Evolutionary conservation across 495 filamentous ascomycete species (phyloP).

Genomic region (Penicillium atrosanguineum): DNA sequence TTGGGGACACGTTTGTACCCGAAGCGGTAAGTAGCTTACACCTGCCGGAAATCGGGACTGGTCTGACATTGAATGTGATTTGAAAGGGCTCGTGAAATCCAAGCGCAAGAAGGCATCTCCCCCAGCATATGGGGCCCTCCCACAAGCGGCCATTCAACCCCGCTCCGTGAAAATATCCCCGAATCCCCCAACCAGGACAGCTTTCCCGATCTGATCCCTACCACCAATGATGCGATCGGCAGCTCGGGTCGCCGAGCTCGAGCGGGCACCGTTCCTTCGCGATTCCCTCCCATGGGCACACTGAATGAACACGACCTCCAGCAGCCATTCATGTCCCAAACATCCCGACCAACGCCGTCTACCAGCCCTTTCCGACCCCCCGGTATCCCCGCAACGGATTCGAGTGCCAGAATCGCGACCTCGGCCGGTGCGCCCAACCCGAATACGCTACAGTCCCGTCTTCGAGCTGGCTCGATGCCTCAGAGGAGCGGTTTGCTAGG

Average conservation of each 20-base stretch:
- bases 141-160: slow-evolving; percentile 92
- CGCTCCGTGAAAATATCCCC: slow-evolving; percentile 93
- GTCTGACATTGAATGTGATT: slow-evolving; percentile 13
- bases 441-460: slow-evolving; percentile 69
- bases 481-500: slow-evolving; percentile 70
- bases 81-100: slow-evolving; percentile 86
- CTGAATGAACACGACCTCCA: slow-evolving; percentile 58
- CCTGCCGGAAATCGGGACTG: background rate
- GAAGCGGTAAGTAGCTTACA: slow-evolving; percentile 69
- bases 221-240: slow-evolving; percentile 54
- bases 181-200: slow-evolving; percentile 94
- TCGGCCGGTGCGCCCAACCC: slow-evolving; percentile 51
- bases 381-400: slow-evolving; percentile 69
- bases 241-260: slow-evolving; percentile 69
- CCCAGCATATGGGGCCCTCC: slow-evolving; percentile 92
- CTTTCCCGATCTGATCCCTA: slow-evolving; percentile 83
- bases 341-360: slow-evolving; percentile 83
- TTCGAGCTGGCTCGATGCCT: slow-evolving; percentile 94
- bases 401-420: slow-evolving; percentile 46
- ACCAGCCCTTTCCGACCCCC: slow-evolving; percentile 86
- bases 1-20: slow-evolving; percentile 76
- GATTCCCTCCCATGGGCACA: slow-evolving; percentile 73
- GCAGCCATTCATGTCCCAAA: slow-evolving; percentile 70
- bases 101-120: slow-evolving; percentile 89
- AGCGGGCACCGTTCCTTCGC: slow-evolving; percentile 94